Evolutionary conservation across 176 grass and related monocot species (phyloP).

Genomic region (Secale cereale): DNA sequence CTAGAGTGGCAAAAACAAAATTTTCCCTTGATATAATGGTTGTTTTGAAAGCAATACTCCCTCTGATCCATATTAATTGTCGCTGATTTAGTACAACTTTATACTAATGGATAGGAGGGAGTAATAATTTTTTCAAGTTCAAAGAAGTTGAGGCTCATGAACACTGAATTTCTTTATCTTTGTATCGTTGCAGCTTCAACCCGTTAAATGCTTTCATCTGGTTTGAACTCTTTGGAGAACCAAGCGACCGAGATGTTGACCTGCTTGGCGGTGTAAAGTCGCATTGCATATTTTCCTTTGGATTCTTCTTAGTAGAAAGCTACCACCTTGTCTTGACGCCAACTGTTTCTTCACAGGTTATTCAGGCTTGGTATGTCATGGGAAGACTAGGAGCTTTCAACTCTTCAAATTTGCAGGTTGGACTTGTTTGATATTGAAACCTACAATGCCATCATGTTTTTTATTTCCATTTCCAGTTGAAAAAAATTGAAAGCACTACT

Average conservation of each 20-base stretch:
- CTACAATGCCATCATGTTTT: background rate
- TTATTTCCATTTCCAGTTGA: background rate
- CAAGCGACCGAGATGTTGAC: slow-evolving; percentile 80
- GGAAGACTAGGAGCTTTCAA: slow-evolving; percentile 89
- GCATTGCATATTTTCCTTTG: slow-evolving; percentile 12
- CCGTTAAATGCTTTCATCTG: slow-evolving; percentile 82
- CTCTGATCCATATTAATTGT: too few species aligned
- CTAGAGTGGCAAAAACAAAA: too few species aligned
- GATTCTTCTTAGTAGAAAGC: slow-evolving; percentile 19
- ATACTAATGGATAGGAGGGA: too few species aligned
- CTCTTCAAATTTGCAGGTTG: slow-evolving; percentile 95
- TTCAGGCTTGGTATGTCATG: slow-evolving; percentile 97
- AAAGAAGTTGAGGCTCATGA: background rate
- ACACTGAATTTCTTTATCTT: background rate
- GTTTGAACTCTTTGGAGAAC: slow-evolving; percentile 86
- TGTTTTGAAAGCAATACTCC: background rate
- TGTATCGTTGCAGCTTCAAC: slow-evolving; percentile 63
- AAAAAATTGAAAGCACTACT: background rate
- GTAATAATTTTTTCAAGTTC: background rate
- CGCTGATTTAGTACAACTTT: too few species aligned
- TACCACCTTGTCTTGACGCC: background rate
- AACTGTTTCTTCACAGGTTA: slow-evolving; percentile 41
- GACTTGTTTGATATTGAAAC: background rate
- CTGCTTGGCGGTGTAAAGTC: slow-evolving; percentile 84
- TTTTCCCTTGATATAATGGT: too few species aligned